Base-by-base conservation (phyloP, 345 rosid genomes). In the Eucalyptus regnans region DNA sequence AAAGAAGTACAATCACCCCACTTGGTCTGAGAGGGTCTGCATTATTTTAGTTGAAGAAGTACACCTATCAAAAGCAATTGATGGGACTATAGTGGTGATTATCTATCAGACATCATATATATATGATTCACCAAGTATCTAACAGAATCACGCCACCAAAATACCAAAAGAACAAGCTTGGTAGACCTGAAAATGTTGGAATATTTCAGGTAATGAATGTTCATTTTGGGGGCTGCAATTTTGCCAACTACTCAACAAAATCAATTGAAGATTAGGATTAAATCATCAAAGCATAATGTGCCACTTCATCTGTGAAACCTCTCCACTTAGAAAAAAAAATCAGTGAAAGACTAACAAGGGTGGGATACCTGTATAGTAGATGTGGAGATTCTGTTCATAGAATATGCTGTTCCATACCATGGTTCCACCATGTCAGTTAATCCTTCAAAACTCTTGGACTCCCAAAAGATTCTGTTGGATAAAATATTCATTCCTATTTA, bases 371-470 rank as follows among this genome's bases (percentile, higher is more conserved):
- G 91, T 90, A 97, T 95, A 86, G 88, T 87, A 68, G 94, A 90
- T 87, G 90, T 90, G 13, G 89, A 90, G 89, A 95, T 92, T 92
- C 92, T 94, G 93, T 96, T 97, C 81, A 95, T 84, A 80, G 95
- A 93, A 91, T 96, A 96, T 87, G 96, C 93, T 86, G 99, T 97
- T 89, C 94, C 94, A 93, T 97, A 96, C 98, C 98, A 97, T 50
- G 99, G 99, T 93, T 97, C 99, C 60, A 88, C 92, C 95, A 88
- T 93, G 85, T 95, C 93, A 86, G 96, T 95, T 62, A 90, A 91
- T 88, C 98, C 99, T 93, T 96, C 98, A 93, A 97, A 97, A 83
- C 92, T 94, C 94, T 97, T 95, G 25, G 99, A 97, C 89, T 93
- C 96, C 98, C 99, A 97, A 79, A 96, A 94, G 91, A 97, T 95